Base-by-base conservation (phyloP, 768 basidiomycete genomes). In the Xerocomellus chrysenteron region DNA sequence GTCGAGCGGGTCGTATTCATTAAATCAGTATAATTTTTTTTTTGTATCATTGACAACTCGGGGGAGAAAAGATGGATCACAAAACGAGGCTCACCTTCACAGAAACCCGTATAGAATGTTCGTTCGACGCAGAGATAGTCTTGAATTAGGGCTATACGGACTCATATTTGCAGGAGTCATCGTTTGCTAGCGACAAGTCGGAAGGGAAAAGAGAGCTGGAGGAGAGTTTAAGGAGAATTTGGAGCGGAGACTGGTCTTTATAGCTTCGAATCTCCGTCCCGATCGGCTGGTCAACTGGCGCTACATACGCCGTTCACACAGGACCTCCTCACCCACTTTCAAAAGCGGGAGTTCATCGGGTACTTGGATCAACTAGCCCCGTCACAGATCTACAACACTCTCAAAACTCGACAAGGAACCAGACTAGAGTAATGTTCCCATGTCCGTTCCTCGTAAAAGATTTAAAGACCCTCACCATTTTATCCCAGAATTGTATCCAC, bases 1-100 rank as follows among this genome's bases (percentile, higher is more conserved):
- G 17, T 30, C 19, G 14, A 50, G 26, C 47, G 35, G 52, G 56
- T 57, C 56, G 37, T 55, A 55, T 57, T 57, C 56, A 58, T 58
- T 58, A 58, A 58, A 58, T 58, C 57, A 58, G 55, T 50, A 12
- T 57, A 39, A 39, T n/a, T 14, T 45, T 40, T 45, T 40, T 49
- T 58, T 43, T 11, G 5, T 6, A 58, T 58, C 48, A 57, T 57
- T 32, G 54, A 57, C 52, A 21, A 14, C 21, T 30, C 13, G 11
- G 17, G 3, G 21, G 2, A 17, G 30, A 28, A 24, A 36, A 5
- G 26, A 12, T 44, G 21, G 41, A 26, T 2, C n/a, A 13, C 40
- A 19, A n/a, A 21, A 48, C 21, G 13, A 47, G 3, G 9, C 43
- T 52, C 51, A 52, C 51, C 42, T 52, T 28, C 6, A 21, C 42